Base-by-base conservation (phyloP, 495 filamentous ascomycete species). In the Aspergillus wentii region DNA sequence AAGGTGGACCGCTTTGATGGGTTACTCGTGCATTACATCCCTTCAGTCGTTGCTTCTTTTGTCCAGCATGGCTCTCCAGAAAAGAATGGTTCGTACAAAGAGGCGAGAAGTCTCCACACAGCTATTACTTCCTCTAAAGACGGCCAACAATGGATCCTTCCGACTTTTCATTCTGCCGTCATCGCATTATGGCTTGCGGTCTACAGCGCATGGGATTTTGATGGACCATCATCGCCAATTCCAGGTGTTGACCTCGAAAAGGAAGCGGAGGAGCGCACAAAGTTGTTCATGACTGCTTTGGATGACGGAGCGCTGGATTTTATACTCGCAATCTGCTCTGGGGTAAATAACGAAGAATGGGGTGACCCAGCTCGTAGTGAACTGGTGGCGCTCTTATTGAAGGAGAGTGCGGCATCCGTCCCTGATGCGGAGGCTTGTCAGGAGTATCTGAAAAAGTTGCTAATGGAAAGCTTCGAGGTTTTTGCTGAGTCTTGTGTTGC, bases 251-350 rank as follows among this genome's bases (percentile, higher is more conserved):
- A 84, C 42, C 59, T 77, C 5, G 73, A 79, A 32, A 71, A 71
- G 21, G 88, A 92, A 57, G 78, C 79, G 17, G 75, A 77, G 27
- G 71, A 78, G 42, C 79, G 85, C 29, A 77, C 79, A 3, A 78
- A 79, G 41, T 69, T 80, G 35, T 92, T 94, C 49, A 63, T 79
- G 40, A 76, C 82, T 28, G 78, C 82, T n/a, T 66, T 97, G 4
- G 84, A 87, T 40, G 88, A 96, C 45, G 90, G 89, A 5, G 92
- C 86, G 26, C 83, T 99, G 44, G 87, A 97, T 48, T 92, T 95
- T 51, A 76, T 94, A 48, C 72, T 99, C 14, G 80, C 88, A 1
- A 71, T 94, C 21, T 83, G 88, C 41, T 81, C 86, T 23, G 86
- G 89, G 42, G 74, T 89, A 46, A 85, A 73, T 21, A 71, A 67